A percentile compares a stretch with the other conserved stretches of the same genome.
These are phyloP conservation scores for Theobroma grandiflorum DNA, from an alignment of 441 rosid genomes.

Conservation along the genomic window DNA sequence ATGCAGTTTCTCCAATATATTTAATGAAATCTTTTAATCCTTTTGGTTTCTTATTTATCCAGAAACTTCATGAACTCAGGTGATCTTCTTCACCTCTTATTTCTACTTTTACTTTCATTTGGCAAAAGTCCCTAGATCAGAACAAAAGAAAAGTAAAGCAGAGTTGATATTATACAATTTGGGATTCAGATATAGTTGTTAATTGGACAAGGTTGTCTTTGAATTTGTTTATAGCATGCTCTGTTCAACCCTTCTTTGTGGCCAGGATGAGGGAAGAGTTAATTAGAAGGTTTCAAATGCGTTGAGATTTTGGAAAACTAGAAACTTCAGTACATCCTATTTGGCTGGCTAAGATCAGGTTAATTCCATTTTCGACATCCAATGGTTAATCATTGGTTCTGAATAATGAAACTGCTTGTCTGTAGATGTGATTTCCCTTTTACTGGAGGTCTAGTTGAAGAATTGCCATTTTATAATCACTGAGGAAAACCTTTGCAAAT, in stretches of 20 bases:
- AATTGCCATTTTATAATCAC: background rate
- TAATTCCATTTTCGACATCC: background rate
- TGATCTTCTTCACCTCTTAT: slow-evolving; percentile 1
- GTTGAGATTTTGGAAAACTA: background rate
- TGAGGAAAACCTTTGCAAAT: background rate
- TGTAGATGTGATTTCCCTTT: background rate
- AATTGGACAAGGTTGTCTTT: background rate
- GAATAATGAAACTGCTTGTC: background rate
- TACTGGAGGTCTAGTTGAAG: slow-evolving; percentile 8
- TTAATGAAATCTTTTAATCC: background rate
- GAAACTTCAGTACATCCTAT: background rate
- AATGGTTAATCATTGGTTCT: background rate
- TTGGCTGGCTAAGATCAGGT: slow-evolving; percentile 7
- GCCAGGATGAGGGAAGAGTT: background rate
- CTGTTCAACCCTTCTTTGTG: background rate
- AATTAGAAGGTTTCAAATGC: slow-evolving; percentile 1
- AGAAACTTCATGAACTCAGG: background rate
- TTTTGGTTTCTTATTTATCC: slow-evolving; percentile 1
- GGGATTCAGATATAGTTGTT: slow-evolving; percentile 4
- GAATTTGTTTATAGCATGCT: slow-evolving; percentile 10
- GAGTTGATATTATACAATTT: background rate
- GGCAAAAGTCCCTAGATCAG: background rate
- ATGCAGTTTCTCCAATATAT: background rate
- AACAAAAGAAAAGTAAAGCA: background rate
- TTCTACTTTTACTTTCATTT: background rate